Percentiles rank a stretch among this genome's conserved stretches.
Evolutionary conservation across 306 rosid species (phyloP).

Genomic region (Pyrus betulifolia): DNA sequence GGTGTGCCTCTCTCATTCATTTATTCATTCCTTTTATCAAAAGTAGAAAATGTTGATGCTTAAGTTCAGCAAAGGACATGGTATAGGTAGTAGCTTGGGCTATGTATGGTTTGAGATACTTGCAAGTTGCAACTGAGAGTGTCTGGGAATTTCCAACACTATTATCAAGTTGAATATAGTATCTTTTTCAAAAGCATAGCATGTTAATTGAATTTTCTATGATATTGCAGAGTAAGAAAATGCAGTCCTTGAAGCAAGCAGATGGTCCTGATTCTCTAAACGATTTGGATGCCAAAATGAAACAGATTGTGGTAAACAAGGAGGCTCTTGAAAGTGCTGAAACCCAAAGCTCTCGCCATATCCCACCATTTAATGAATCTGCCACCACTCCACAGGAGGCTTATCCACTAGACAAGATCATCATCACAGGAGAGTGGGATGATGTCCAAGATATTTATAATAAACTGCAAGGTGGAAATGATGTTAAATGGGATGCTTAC

Average conservation of each 20-base stretch:
- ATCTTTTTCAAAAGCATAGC: slow-evolving; percentile 14
- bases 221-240: slow-evolving; percentile 45
- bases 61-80: not conserved
- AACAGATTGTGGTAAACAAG: slow-evolving; percentile 42
- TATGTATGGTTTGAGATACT: not conserved
- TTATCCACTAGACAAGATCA: slow-evolving; percentile 70
- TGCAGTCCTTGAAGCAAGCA: slow-evolving; percentile 32
- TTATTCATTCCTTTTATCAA: not conserved
- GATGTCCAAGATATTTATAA: slow-evolving; percentile 57
- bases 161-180: not conserved
- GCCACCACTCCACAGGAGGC: slow-evolving; percentile 72
- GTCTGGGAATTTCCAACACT: not conserved
- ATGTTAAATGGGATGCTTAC: slow-evolving; percentile 32
- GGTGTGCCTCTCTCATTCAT: not conserved
- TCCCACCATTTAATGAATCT: slow-evolving; percentile 62
- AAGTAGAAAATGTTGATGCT: not conserved
- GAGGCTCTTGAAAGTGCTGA: slow-evolving; percentile 47
- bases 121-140: not conserved
- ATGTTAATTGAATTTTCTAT: slow-evolving; percentile 4
- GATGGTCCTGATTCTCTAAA: slow-evolving; percentile 41
- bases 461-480: slow-evolving; percentile 24
- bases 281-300: slow-evolving; percentile 47
- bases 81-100: not conserved
- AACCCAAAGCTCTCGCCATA: slow-evolving; percentile 40
- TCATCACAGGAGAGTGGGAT: slow-evolving; percentile 62